Evolutionary conservation across 768 basidiomycete species (phyloP).

Genomic region (Amylocystis lapponica): DNA sequence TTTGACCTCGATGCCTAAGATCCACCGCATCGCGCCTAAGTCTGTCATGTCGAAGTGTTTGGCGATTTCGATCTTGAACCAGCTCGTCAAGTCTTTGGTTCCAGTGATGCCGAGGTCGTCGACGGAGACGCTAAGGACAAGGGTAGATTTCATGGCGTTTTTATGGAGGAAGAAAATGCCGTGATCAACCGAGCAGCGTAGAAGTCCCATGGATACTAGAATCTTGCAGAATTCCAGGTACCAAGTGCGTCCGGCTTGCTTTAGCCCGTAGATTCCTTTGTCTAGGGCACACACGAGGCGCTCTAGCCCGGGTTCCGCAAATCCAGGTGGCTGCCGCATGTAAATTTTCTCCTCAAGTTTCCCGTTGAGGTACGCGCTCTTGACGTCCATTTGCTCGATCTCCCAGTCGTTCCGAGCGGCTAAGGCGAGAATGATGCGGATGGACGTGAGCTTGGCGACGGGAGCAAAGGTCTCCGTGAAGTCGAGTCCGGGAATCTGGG

Average conservation of each 20-base stretch:
- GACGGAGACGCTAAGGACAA: background rate
- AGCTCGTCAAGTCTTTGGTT: background rate
- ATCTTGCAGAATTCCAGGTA: conserved; percentile 8
- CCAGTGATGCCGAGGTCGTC: conserved; percentile 3
- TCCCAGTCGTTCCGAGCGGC: conserved; percentile 1
- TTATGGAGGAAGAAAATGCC: conserved; percentile 7
- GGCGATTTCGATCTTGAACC: background rate
- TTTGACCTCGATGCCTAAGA: conserved; percentile 8
- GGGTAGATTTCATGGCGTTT: background rate
- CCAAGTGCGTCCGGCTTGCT: conserved; percentile 10
- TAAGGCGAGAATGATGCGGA: conserved; percentile 1
- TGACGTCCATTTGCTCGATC: conserved; percentile 1
- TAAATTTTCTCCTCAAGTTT: conserved; percentile 22
- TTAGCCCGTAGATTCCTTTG: conserved; percentile 10
- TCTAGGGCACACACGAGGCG: conserved; percentile 7
- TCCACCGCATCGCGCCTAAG: background rate
- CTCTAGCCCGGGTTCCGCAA: background rate
- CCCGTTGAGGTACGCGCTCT: conserved; percentile 15
- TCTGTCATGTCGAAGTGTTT: conserved; percentile 2
- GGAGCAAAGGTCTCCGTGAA: conserved; percentile 16
- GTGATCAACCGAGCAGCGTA: conserved; percentile 7
- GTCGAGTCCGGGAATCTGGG: conserved; percentile 23
- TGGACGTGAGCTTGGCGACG: background rate
- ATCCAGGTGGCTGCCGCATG: conserved; percentile 17
- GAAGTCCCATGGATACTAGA: conserved; percentile 2